Conservation (phyloP, 2,329 filamentous ascomycete genomes). For the Fusarium hostae region DNA sequence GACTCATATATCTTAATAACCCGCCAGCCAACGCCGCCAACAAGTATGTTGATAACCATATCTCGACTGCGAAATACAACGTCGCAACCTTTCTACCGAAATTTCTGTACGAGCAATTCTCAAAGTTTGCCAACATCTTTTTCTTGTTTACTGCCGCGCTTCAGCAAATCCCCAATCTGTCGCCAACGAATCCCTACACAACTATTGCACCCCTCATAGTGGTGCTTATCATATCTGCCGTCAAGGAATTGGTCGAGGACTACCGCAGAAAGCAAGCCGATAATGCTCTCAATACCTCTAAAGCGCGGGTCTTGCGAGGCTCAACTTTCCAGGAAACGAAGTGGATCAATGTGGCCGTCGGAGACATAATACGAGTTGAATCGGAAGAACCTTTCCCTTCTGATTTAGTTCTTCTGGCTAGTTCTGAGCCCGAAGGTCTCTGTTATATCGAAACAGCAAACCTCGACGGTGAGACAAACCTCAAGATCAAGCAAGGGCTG, state of each 20-base stretch:
- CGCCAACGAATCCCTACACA: slow-evolving; percentile 94
- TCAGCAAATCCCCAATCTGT: slow-evolving; percentile 95
- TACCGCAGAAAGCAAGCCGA: slow-evolving; percentile 90
- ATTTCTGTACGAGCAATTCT: slow-evolving; percentile 98
- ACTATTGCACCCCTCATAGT: slow-evolving; percentile 94
- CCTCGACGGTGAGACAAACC: slow-evolving; percentile 95
- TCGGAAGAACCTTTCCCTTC: slow-evolving; percentile 96
- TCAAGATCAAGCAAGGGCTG: slow-evolving; percentile 98
- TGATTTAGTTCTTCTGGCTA: slow-evolving; percentile 90
- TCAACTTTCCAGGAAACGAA: slow-evolving; percentile 86
- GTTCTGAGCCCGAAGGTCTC: slow-evolving; percentile 94
- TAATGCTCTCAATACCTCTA: slow-evolving; percentile 86
- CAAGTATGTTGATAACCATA: slow-evolving; percentile 95
- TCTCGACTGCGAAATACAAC: slow-evolving; percentile 99
- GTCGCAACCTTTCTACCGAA: slow-evolving; percentile 92
- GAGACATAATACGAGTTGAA: slow-evolving; percentile 91
- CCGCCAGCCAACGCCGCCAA: slow-evolving; percentile 88
- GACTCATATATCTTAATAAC: slow-evolving; percentile 96
- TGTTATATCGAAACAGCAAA: slow-evolving; percentile 99
- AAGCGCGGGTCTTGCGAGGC: slow-evolving; percentile 83
- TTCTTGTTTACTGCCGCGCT: slow-evolving; percentile 97
- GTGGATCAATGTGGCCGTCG: slow-evolving; percentile 94
- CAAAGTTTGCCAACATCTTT: slow-evolving; percentile 98
- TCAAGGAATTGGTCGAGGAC: slow-evolving; percentile 94
- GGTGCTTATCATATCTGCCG: slow-evolving; percentile 92